These are phyloP conservation scores for Phytopythium ostracodes DNA, from an alignment of 352 stramenopile genomes.

Conservation along the genomic window DNA sequence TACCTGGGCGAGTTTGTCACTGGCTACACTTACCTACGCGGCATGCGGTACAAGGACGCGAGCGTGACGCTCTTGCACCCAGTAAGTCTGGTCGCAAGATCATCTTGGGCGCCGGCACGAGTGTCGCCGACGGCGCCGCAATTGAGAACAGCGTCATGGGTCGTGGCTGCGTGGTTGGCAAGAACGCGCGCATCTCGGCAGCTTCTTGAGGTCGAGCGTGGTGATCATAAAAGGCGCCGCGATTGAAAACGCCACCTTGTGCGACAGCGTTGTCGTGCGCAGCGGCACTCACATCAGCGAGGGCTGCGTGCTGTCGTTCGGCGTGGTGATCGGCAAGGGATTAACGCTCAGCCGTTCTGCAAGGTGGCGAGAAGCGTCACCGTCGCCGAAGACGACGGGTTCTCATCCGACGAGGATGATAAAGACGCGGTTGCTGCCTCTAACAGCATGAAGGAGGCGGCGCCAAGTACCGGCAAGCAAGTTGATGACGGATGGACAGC, in stretches of 20 bases:
- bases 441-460: conserved; percentile 9
- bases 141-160: conserved; percentile 67
- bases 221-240: conserved; percentile 67
- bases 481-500: conserved; percentile 40
- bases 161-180: conserved; percentile 63
- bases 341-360: conserved; percentile 65
- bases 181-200: conserved; percentile 65
- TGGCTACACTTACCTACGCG: conserved; percentile 73
- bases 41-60: conserved; percentile 83
- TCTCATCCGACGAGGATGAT: conserved; percentile 63
- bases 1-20: conserved; percentile 50
- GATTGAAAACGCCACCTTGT: conserved; percentile 80
- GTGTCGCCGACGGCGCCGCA: conserved; percentile 46
- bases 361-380: conserved; percentile 73
- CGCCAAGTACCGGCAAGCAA: neutral
- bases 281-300: conserved; percentile 64
- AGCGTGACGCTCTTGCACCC: conserved; percentile 60
- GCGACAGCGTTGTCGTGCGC: conserved; percentile 75
- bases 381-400: conserved; percentile 63
- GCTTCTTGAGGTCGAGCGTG: conserved; percentile 84
- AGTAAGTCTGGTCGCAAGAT: conserved; percentile 56
- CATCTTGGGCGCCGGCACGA: conserved; percentile 64
- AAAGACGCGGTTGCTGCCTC: conserved; percentile 15
- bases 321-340: conserved; percentile 74
- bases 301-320: conserved; percentile 78